Conservation (phyloP, 2,329 filamentous ascomycete species). For the Zelopaecilomyces penicillatus region DNA sequence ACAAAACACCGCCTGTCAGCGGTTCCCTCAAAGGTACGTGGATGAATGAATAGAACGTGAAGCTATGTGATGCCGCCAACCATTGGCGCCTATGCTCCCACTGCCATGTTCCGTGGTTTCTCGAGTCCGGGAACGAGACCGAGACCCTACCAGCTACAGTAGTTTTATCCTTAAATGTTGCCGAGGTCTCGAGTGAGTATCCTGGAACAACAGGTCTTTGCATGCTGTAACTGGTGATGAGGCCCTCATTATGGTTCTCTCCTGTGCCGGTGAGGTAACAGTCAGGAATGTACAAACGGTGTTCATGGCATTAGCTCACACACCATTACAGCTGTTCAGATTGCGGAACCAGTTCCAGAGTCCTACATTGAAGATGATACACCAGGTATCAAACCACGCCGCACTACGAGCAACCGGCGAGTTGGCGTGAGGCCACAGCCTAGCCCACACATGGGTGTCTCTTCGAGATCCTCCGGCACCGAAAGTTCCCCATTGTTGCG, state of each 20-base stretch:
- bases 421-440: conserved; percentile 23
- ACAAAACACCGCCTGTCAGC: conserved; percentile 27
- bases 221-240: too few species aligned
- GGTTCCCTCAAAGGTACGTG: conserved; percentile 37
- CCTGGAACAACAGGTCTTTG: too few species aligned
- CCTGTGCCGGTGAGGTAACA: conserved; percentile 1
- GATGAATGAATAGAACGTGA: background rate
- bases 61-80: too few species aligned
- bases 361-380: conserved; percentile 24
- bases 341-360: conserved; percentile 41
- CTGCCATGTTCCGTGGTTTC: too few species aligned
- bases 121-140: too few species aligned
- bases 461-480: conserved; percentile 38
- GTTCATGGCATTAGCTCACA: conserved; percentile 7
- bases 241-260: background rate
- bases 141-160: too few species aligned
- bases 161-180: too few species aligned
- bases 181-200: too few species aligned
- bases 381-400: conserved; percentile 22
- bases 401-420: conserved; percentile 24
- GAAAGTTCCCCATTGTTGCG: conserved; percentile 21
- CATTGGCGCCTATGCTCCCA: too few species aligned
- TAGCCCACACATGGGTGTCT: conserved; percentile 23
- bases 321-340: conserved; percentile 41
- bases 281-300: background rate